Evolutionary conservation across 768 basidiomycete genomes (phyloP).

Genomic region (Amanita pseudoporphyria): DNA sequence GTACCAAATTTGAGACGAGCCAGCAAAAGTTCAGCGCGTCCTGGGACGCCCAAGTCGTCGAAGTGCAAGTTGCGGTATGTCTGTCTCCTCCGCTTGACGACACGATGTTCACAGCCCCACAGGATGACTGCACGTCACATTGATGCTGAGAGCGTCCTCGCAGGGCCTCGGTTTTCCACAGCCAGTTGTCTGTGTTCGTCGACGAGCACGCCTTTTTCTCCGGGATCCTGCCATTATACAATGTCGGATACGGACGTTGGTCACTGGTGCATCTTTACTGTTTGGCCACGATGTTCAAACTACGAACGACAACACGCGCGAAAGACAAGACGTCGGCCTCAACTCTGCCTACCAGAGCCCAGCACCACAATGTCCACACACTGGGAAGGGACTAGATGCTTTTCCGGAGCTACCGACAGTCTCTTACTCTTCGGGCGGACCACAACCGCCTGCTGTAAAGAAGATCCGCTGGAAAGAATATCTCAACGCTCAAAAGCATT

Average conservation of each 20-base stretch:
- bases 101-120: conserved; percentile 4
- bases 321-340: not conserved
- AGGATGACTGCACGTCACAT: conserved; percentile 71
- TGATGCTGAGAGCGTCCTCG: conserved; percentile 82
- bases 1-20: not conserved
- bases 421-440: not conserved
- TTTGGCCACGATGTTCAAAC: not conserved
- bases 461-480: not conserved
- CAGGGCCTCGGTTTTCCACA: conserved; percentile 45
- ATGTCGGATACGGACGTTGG: not conserved
- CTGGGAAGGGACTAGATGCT: not conserved
- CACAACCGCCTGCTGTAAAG: not conserved
- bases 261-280: not conserved
- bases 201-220: not conserved
- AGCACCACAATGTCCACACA: not conserved
- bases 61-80: conserved; percentile 38
- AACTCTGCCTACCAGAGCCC: not conserved
- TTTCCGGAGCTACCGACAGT: not conserved
- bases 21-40: conserved; percentile 5
- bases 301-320: not conserved
- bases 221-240: not conserved
- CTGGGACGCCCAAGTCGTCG: conserved; percentile 1
- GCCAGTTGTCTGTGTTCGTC: not conserved
- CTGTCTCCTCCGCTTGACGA: not conserved
- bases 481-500: not conserved